These are phyloP conservation scores for Psidium guajava DNA, from an alignment of 345 rosid species.

Conservation along the genomic window DNA sequence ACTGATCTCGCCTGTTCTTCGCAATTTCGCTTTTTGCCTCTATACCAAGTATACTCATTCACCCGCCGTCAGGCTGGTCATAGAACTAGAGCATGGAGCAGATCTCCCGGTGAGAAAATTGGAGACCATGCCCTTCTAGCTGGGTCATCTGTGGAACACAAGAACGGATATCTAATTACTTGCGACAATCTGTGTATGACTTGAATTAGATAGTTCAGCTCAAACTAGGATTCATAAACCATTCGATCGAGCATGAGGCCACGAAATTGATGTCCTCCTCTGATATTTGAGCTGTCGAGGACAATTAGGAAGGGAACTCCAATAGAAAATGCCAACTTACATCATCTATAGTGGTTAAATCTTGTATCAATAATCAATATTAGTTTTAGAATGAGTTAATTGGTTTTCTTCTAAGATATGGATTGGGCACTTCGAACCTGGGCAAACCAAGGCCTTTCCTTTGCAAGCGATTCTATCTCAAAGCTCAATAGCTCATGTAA, in stretches of 20 bases:
- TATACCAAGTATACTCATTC: neutral
- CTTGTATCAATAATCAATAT: neutral
- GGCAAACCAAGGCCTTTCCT: neutral
- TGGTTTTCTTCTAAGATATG: neutral
- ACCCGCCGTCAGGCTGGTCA: neutral
- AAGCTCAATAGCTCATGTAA: neutral
- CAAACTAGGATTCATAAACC: neutral
- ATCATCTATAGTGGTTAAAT: neutral
- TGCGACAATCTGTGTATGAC: neutral
- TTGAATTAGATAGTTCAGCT: neutral
- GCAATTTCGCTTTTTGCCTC: constrained; percentile 12
- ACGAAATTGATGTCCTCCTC: neutral
- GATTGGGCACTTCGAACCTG: neutral
- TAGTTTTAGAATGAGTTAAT: neutral
- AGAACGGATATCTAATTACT: neutral
- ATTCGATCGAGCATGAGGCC: neutral
- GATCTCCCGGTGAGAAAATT: neutral
- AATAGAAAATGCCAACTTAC: neutral
- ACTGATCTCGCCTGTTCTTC: constrained; percentile 11
- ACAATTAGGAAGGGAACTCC: neutral
- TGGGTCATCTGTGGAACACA: neutral
- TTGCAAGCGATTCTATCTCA: neutral
- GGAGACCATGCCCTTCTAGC: neutral
- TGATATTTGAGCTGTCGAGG: neutral
- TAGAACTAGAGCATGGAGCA: neutral